Conservation (phyloP, 352 stramenopile species). For the Globisporangium nodosum region DNA sequence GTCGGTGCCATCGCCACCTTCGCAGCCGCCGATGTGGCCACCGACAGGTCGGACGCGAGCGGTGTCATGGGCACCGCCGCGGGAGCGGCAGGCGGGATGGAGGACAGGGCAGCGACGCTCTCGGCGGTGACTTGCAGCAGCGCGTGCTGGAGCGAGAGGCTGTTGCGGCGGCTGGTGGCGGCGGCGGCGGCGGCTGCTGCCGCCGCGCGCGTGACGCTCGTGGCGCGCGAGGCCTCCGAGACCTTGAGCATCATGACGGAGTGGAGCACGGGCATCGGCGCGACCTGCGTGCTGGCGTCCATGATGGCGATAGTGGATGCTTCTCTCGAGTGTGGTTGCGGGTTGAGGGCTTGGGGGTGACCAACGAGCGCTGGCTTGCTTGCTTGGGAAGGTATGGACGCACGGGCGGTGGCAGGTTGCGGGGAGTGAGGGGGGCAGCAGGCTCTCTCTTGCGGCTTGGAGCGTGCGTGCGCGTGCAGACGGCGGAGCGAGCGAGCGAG, state of each 20-base stretch:
- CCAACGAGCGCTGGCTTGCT: background rate
- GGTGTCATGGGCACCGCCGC: slow-evolving; percentile 38
- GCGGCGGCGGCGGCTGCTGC: slow-evolving; percentile 10
- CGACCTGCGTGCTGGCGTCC: slow-evolving; percentile 26
- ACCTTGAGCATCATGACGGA: slow-evolving; percentile 18
- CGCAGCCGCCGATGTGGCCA: background rate
- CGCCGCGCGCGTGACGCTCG: slow-evolving; percentile 14
- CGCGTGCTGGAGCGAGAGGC: slow-evolving; percentile 43
- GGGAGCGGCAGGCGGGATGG: background rate
- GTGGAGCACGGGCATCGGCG: slow-evolving; percentile 15
- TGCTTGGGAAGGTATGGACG: background rate
- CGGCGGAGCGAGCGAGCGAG: slow-evolving; percentile 4
- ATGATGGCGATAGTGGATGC: slow-evolving; percentile 17
- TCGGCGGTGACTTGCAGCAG: slow-evolving; percentile 14
- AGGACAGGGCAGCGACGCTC: slow-evolving; percentile 11
- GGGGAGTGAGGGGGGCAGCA: background rate
- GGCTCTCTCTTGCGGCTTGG: background rate
- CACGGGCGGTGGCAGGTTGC: too few species aligned
- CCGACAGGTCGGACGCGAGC: slow-evolving; percentile 17
- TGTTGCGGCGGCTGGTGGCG: slow-evolving; percentile 30
- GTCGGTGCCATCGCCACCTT: background rate
- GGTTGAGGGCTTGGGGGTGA: background rate
- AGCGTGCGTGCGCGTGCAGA: background rate
- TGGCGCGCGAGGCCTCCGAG: slow-evolving; percentile 14
- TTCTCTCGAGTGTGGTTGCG: background rate